These are phyloP conservation scores for Cryptosporidium ryanae DNA, from an alignment of 169 alveolate genomes.

Conservation along the genomic window DNA sequence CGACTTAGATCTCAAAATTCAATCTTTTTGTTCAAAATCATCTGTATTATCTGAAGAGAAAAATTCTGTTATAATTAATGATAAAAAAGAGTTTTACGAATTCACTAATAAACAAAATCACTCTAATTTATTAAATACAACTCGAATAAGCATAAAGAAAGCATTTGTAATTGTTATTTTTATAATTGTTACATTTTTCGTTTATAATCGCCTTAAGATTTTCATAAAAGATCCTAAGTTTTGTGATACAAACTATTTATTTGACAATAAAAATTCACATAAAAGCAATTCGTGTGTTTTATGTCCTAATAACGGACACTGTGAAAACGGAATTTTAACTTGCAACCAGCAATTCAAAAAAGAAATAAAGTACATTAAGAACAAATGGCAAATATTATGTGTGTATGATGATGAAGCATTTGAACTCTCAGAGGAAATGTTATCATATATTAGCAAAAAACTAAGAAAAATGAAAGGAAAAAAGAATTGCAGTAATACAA, in stretches of 20 bases:
- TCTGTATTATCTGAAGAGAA: not conserved
- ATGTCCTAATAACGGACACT: slow-evolving; percentile 43
- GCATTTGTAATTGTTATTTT: not conserved
- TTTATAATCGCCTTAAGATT: not conserved
- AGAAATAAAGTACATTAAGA: slow-evolving; percentile 1
- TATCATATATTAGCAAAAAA: slow-evolving; percentile 26
- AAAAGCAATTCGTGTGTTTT: not conserved
- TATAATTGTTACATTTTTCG: not conserved
- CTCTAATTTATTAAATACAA: not conserved
- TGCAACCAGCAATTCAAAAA: slow-evolving; percentile 37
- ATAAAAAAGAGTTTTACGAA: not conserved
- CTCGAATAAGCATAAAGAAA: not conserved
- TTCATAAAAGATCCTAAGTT: slow-evolving; percentile 32
- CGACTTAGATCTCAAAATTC: not conserved
- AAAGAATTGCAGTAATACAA: not conserved
- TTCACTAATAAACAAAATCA: not conserved
- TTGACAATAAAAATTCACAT: not conserved
- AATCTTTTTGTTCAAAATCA: not conserved
- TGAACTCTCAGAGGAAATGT: slow-evolving; percentile 61
- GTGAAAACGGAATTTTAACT: slow-evolving; percentile 39
- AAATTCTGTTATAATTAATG: not conserved
- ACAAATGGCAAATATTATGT: slow-evolving; percentile 32
- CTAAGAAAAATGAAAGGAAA: slow-evolving; percentile 37
- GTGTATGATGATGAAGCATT: slow-evolving; percentile 49
- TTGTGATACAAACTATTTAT: slow-evolving; percentile 22